A percentile compares a stretch with the other conserved stretches of the same genome.
Evolutionary conservation across 768 basidiomycete genomes (phyloP).

Genomic region (Trametes punicea): DNA sequence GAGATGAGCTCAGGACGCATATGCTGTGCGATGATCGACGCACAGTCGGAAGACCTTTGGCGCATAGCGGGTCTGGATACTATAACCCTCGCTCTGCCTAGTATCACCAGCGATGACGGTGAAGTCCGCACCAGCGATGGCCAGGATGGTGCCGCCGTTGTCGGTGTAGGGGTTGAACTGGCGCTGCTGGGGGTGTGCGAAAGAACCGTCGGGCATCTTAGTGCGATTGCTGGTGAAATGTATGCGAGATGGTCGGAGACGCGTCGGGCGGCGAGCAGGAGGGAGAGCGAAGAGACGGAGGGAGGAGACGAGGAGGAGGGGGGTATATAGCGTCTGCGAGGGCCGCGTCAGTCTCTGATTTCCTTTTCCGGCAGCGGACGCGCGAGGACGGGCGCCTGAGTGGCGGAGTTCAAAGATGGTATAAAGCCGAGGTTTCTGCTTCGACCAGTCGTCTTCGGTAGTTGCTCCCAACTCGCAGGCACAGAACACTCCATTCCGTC

Average conservation of each 20-base stretch:
- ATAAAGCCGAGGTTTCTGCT: constrained; percentile 28
- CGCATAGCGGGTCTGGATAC: constrained; percentile 95
- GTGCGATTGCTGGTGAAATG: background rate
- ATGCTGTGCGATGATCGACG: constrained; percentile 34
- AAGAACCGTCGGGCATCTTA: constrained; percentile 32
- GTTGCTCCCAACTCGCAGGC: constrained; percentile 8
- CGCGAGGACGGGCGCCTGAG: constrained; percentile 16
- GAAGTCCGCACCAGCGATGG: constrained; percentile 92
- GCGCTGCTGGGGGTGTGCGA: constrained; percentile 44
- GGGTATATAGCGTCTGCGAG: constrained; percentile 22
- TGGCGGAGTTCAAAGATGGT: constrained; percentile 26
- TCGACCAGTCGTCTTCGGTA: constrained; percentile 5
- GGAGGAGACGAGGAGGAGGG: constrained; percentile 5
- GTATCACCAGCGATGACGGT: constrained; percentile 96
- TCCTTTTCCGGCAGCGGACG: constrained; percentile 12
- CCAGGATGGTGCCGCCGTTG: constrained; percentile 95
- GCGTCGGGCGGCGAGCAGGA: constrained; percentile 4
- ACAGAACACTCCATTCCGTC: background rate
- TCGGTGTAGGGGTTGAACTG: constrained; percentile 87
- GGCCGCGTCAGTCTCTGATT: constrained; percentile 28
- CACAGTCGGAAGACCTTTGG: constrained; percentile 93
- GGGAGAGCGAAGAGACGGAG: constrained; percentile 1
- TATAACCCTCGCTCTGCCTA: constrained; percentile 94
- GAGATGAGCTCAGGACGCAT: background rate
- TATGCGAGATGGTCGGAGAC: constrained; percentile 2